A percentile compares a stretch with the other conserved stretches of the same genome.
Conservation (phyloP, 805 yeast species). For the Candida takata region DNA sequence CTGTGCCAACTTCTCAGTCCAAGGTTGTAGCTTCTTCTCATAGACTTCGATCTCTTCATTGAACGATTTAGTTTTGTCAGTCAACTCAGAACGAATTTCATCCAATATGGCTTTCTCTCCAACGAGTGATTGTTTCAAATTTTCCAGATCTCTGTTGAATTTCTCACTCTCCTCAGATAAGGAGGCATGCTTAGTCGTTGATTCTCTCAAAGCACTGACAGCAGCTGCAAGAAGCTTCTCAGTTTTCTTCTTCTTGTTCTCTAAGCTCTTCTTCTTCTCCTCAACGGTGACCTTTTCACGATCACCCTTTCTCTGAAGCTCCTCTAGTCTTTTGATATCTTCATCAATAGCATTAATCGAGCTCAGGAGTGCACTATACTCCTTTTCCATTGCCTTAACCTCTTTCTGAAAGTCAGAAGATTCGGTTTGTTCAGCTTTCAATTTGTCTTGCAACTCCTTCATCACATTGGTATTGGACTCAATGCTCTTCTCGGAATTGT, state of each 20-base stretch:
- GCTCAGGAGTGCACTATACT: conserved; percentile 22
- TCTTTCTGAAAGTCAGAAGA: conserved; percentile 34
- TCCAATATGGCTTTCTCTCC: conserved; percentile 53
- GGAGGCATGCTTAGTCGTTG: conserved; percentile 39
- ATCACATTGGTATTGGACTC: conserved; percentile 31
- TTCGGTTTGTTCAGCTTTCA: conserved; percentile 37
- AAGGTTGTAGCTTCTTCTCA: conserved; percentile 72
- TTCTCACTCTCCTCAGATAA: conserved; percentile 38
- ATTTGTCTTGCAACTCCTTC: conserved; percentile 33
- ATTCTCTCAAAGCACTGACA: conserved; percentile 35
- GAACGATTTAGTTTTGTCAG: conserved; percentile 65
- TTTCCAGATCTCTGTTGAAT: conserved; percentile 37
- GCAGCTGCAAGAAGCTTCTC: conserved; percentile 47
- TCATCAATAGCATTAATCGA: conserved; percentile 20
- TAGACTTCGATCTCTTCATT: conserved; percentile 56
- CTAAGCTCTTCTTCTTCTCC: conserved; percentile 67
- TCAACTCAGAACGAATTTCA: conserved; percentile 55
- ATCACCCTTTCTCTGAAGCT: conserved; percentile 37
- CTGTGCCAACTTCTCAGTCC: conserved; percentile 61
- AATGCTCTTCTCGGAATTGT: conserved; percentile 34
- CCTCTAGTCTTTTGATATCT: conserved; percentile 27
- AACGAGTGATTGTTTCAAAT: conserved; percentile 38
- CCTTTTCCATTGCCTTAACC: conserved; percentile 25
- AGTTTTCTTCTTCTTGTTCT: conserved; percentile 50
- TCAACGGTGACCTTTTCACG: conserved; percentile 61